phyloP scores from a whole-genome alignment of 2,329 filamentous ascomycete species.

The Chaetomium globosum region DNA sequence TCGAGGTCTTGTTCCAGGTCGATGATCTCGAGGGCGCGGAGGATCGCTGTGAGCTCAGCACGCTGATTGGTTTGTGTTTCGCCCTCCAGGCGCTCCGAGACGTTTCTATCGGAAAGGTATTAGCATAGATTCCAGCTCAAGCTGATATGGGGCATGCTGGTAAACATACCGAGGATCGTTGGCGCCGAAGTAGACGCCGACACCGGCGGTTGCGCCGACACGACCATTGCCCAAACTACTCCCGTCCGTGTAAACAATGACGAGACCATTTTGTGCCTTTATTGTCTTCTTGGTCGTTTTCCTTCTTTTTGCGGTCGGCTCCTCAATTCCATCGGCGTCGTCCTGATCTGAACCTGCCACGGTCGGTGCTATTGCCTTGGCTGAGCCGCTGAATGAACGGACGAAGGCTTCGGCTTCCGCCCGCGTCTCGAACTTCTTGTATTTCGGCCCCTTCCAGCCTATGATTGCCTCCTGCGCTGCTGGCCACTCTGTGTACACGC shows the following conservation, averaged over 20 bases:
- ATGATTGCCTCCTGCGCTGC: slow-evolving; percentile 72
- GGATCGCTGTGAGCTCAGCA: slow-evolving; percentile 88
- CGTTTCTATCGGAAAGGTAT: slow-evolving; percentile 49
- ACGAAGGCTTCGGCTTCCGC: slow-evolving; percentile 81
- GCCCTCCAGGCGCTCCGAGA: slow-evolving; percentile 76
- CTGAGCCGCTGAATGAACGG: slow-evolving; percentile 49
- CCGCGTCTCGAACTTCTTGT: slow-evolving; percentile 68
- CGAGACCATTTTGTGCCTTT: slow-evolving; percentile 31
- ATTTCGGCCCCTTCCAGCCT: slow-evolving; percentile 69
- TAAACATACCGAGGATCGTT: slow-evolving; percentile 55
- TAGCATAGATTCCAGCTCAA: slow-evolving; percentile 21
- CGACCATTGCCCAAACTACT: slow-evolving; percentile 63
- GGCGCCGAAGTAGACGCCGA: slow-evolving; percentile 66
- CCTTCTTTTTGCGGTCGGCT: slow-evolving; percentile 43
- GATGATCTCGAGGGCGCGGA: slow-evolving; percentile 77
- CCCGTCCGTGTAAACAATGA: slow-evolving; percentile 65
- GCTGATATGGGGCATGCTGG: background rate
- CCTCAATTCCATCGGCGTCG: slow-evolving; percentile 43
- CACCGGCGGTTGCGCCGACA: slow-evolving; percentile 57
- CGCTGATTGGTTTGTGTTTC: slow-evolving; percentile 88
- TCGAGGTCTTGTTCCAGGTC: slow-evolving; percentile 68
- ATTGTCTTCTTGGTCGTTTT: slow-evolving; percentile 34
- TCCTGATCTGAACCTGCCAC: slow-evolving; percentile 38
- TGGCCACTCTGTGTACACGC: slow-evolving; percentile 67
- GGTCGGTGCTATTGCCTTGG: slow-evolving; percentile 48